Evolutionary conservation across 441 rosid genomes (phyloP).

Genomic region (Breynia disticha): DNA sequence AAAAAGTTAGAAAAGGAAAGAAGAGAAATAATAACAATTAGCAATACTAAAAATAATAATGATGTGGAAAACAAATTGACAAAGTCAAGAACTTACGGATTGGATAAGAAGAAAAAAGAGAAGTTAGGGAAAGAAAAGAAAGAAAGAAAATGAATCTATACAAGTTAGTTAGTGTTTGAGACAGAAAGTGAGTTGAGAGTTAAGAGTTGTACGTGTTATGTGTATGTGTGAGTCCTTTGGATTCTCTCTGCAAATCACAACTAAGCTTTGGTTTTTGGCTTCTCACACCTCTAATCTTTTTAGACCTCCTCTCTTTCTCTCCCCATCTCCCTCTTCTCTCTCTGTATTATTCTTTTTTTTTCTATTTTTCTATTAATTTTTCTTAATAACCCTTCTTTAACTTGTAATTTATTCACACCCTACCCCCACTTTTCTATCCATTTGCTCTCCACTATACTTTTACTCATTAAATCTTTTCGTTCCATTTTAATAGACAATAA

Average conservation of each 20-base stretch:
- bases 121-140: conserved; percentile 21
- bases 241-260: conserved; percentile 76
- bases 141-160: conserved; percentile 7
- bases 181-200: no score
- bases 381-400: no score
- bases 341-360: no score
- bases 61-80: conserved; percentile 7
- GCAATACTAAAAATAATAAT: no score
- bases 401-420: no score
- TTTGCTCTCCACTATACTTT: no score
- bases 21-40: conserved; percentile 3
- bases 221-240: no score
- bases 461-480: no score
- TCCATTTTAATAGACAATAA: no score
- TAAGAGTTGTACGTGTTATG: no score
- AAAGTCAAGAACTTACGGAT: conserved; percentile 45
- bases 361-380: background rate
- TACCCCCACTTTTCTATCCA: no score
- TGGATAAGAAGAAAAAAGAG: conserved; percentile 29
- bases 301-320: conserved; percentile 22
- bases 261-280: conserved; percentile 29
- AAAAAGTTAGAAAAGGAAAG: background rate
- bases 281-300: conserved; percentile 32
- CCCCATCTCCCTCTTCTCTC: conserved; percentile 8
- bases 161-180: no score